Conservation (phyloP, 1,284 basidiomycete genomes). For the Flammula alnicola region DNA sequence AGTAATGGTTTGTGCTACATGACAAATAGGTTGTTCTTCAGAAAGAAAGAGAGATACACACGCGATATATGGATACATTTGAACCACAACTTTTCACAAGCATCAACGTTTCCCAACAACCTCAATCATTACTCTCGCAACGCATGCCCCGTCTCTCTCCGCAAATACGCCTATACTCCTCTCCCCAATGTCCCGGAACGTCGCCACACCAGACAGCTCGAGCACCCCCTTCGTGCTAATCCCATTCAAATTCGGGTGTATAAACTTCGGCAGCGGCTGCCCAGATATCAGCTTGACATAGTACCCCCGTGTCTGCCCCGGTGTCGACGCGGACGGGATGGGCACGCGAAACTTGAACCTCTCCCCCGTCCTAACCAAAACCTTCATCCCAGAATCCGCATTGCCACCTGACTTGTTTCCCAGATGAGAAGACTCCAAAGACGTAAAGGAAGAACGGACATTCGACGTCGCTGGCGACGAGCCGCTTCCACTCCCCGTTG, state of each 20-base stretch:
- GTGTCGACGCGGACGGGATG: conserved; percentile 25
- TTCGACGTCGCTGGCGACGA: conserved; percentile 43
- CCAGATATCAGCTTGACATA: conserved; percentile 58
- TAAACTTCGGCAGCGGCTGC: conserved; percentile 57
- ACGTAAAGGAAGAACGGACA: conserved; percentile 60
- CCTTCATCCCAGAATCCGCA: conserved; percentile 40
- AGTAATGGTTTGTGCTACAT: conserved; percentile 24
- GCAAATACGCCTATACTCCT: conserved; percentile 61
- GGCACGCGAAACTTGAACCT: conserved; percentile 62
- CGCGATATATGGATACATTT: conserved; percentile 17
- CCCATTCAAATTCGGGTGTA: conserved; percentile 56
- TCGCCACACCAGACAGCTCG: conserved; percentile 62
- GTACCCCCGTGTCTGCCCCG: conserved; percentile 36
- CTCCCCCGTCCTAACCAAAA: conserved; percentile 61
- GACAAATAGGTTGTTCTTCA: conserved; percentile 28
- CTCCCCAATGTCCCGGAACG: conserved; percentile 56
- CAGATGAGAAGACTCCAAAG: conserved; percentile 59
- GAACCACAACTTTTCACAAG: conserved; percentile 15
- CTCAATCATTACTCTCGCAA: conserved; percentile 61
- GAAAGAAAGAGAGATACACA: conserved; percentile 15
- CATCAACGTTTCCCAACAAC: conserved; percentile 51
- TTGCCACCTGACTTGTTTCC: conserved; percentile 31
- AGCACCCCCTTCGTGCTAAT: conserved; percentile 49
- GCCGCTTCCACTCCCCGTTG: conserved; percentile 26
- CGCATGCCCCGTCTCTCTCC: conserved; percentile 50